Conservation (phyloP, 805 yeast genomes). For the Monosporozyma unispora region DNA sequence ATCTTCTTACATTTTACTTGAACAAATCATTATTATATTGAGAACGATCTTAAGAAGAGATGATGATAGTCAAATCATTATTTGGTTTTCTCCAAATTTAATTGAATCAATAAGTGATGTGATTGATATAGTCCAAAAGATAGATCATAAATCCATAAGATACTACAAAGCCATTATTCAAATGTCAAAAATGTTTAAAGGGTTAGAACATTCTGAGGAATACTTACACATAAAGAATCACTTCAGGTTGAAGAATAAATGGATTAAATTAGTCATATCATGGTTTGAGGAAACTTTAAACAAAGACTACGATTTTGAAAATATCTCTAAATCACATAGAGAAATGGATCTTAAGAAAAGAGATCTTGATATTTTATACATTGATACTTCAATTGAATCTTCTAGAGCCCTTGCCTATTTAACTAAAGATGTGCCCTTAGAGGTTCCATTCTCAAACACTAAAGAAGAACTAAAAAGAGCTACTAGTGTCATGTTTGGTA, state of each 20-base stretch:
- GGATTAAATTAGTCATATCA: constrained; percentile 37
- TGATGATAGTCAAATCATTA: constrained; percentile 20
- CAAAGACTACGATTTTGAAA: constrained; percentile 27
- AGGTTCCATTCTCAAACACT: constrained; percentile 43
- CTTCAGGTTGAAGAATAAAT: constrained; percentile 37
- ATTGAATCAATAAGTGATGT: constrained; percentile 27
- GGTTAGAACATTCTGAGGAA: constrained; percentile 17
- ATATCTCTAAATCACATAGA: constrained; percentile 20
- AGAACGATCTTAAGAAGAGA: constrained; percentile 29
- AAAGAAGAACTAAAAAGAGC: constrained; percentile 43
- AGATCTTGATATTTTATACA: constrained; percentile 38
- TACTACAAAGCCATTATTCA: constrained; percentile 22
- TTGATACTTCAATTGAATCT: constrained; percentile 52
- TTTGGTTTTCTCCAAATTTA: constrained; percentile 26
- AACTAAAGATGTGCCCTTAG: constrained; percentile 46
- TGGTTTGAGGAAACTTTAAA: constrained; percentile 47
- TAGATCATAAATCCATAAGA: constrained; percentile 11
- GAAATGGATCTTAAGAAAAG: constrained; percentile 27
- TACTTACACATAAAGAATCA: constrained; percentile 32
- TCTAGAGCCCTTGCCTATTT: constrained; percentile 47
- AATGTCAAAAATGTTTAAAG: constrained; percentile 21
- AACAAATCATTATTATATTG: constrained; percentile 39
- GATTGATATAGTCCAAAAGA: constrained; percentile 12
- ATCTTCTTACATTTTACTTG: constrained; percentile 31
- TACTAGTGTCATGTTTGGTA: constrained; percentile 55